Conservation (phyloP, 1,284 basidiomycete species). For the Leccinum glutinopallens region DNA sequence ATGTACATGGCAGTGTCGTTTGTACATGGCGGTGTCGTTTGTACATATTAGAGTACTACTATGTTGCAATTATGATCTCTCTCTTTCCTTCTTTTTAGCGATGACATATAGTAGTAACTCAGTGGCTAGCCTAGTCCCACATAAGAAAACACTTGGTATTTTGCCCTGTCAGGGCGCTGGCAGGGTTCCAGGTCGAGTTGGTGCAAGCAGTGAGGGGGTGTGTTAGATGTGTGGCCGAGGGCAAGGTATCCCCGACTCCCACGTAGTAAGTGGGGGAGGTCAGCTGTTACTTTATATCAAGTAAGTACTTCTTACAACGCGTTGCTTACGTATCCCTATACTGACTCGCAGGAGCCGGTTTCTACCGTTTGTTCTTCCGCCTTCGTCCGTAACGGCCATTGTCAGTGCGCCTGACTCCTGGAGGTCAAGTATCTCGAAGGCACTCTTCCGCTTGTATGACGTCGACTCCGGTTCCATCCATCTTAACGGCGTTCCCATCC, state of each 20-base stretch:
- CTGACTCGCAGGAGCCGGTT: constrained; percentile 61
- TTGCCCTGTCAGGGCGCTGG: too few relatives aligned
- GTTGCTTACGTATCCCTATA: constrained; percentile 74
- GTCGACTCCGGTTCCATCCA: constrained; percentile 71
- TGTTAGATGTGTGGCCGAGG: too few relatives aligned
- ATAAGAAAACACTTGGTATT: too few relatives aligned
- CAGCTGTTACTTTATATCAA: too few relatives aligned
- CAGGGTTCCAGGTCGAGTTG: too few relatives aligned
- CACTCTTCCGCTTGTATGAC: constrained; percentile 91
- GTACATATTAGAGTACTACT: neutral
- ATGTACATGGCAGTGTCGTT: neutral
- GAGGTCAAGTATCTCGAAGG: constrained; percentile 81
- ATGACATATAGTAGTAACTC: too few relatives aligned
- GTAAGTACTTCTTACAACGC: too few relatives aligned
- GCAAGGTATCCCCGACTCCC: too few relatives aligned
- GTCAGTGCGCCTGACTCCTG: constrained; percentile 82
- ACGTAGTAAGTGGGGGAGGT: too few relatives aligned
- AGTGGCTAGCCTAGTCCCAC: too few relatives aligned
- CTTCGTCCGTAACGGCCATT: constrained; percentile 78
- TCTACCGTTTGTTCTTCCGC: constrained; percentile 78
- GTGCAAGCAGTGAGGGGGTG: too few relatives aligned
- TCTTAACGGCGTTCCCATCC: constrained; percentile 84
- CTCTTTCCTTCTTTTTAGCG: too few relatives aligned
- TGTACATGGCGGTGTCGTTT: neutral
- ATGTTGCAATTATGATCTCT: neutral